Conservation (phyloP, 2,329 filamentous ascomycete species). For the Alternaria atra region DNA sequence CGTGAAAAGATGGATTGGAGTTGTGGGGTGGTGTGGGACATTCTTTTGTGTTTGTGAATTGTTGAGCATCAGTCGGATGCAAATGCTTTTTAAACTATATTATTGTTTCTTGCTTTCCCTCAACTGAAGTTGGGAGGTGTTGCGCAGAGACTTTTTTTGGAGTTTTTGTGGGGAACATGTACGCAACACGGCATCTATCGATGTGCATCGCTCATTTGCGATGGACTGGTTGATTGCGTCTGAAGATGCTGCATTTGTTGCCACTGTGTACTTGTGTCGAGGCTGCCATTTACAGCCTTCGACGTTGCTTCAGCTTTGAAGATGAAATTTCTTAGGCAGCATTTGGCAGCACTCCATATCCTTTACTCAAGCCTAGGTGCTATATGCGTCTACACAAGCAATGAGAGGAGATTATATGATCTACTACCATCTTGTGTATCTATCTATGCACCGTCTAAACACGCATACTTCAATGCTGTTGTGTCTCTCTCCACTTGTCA, state of each 20-base stretch:
- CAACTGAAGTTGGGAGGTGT: neutral
- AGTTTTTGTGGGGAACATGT: slow-evolving; percentile 1
- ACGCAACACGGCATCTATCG: neutral
- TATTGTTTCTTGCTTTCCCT: neutral
- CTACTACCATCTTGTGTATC: neutral
- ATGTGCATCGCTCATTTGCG: too few species aligned
- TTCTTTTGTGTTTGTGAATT: slow-evolving; percentile 17
- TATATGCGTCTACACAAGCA: neutral
- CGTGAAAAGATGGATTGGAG: slow-evolving; percentile 54
- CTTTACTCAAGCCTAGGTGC: neutral
- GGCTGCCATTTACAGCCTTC: neutral
- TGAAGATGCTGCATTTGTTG: neutral
- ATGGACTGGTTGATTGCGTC: neutral
- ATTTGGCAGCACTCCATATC: neutral
- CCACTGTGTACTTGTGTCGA: too few species aligned
- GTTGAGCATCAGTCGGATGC: neutral
- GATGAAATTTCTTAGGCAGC: neutral
- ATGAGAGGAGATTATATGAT: slow-evolving; percentile 19
- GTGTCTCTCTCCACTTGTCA: slow-evolving; percentile 42
- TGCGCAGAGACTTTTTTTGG: neutral
- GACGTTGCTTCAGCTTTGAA: neutral
- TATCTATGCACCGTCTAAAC: neutral
- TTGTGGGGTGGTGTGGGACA: slow-evolving; percentile 56
- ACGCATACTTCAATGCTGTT: slow-evolving; percentile 10
- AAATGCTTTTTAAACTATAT: neutral